Evolutionary conservation across 805 yeast species (phyloP).

Genomic region (Pichia deserticola): DNA sequence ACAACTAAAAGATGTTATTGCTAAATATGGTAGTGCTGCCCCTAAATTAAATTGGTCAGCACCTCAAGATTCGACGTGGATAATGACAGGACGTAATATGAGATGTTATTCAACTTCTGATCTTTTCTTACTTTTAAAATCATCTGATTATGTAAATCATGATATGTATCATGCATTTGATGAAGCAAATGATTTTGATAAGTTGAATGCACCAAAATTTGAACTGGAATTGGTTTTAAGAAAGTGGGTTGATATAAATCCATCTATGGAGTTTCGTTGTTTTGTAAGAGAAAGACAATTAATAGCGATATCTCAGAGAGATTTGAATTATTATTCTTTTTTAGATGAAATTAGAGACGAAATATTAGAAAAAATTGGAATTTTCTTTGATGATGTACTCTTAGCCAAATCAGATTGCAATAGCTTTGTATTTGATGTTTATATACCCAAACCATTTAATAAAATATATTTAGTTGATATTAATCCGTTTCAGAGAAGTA

Average conservation of each 20-base stretch:
- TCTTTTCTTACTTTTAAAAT: constrained; percentile 69
- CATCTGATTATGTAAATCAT: constrained; percentile 82
- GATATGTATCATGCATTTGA: constrained; percentile 73
- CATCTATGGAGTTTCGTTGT: constrained; percentile 86
- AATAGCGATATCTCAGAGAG: constrained; percentile 78
- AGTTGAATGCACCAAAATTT: constrained; percentile 26
- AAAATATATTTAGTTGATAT: constrained; percentile 71
- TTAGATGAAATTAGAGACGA: constrained; percentile 44
- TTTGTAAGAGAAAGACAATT: constrained; percentile 61
- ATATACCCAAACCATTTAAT: constrained; percentile 67
- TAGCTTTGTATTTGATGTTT: constrained; percentile 69
- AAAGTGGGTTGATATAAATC: constrained; percentile 78
- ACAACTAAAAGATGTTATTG: constrained; percentile 38
- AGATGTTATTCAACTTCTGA: constrained; percentile 68
- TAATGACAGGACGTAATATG: constrained; percentile 67
- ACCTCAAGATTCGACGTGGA: constrained; percentile 94
- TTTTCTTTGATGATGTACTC: constrained; percentile 46
- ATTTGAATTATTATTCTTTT: constrained; percentile 73
- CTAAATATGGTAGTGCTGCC: constrained; percentile 51
- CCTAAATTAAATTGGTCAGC: constrained; percentile 98
- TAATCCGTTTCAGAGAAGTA: constrained; percentile 73
- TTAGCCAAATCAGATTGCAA: constrained; percentile 44
- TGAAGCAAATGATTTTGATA: constrained; percentile 19
- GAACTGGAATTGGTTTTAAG: constrained; percentile 65
- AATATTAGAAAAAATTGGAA: constrained; percentile 40